Base-by-base conservation (phyloP, 495 filamentous ascomycete genomes). In the Tuber magnatum region DNA sequence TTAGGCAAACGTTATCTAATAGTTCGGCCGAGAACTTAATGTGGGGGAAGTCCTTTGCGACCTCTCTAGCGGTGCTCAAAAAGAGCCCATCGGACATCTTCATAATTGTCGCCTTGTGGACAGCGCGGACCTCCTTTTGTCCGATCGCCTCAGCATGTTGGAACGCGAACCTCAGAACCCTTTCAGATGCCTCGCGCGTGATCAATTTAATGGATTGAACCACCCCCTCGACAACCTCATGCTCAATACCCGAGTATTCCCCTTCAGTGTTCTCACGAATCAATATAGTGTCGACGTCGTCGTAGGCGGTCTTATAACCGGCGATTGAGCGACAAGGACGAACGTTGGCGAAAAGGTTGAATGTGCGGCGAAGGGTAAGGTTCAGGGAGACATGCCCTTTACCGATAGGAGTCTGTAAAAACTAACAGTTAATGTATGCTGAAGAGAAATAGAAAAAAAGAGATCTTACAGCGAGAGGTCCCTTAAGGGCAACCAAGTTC, bases 91-190 rank as follows among this genome's bases (percentile, higher is more conserved):
- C 95, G 85, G 89, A 91, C 96, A 98, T 98, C 91, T 99, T 99
- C 95, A 98, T 98, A 88, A 98, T 99, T 82, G 96, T 99, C 82
- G 94, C 95, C 89, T 98, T 98, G 90, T 98, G 94, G 72, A 98
- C 95, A 56, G 91, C 94, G 78, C 95, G 92, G 76, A 99, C 95
- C 90, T 97, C 97, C 84, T 89, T 92, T 87, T 92, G 92, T 82
- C 93, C 92, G 78, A 97, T 92, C 71, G 92, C 88, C 84, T 94
- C 88, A 80, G 95, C 95, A 82, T 98, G 93, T 85, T 98, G 94
- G 90, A 99, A 99, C 76, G 96, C 95, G 85, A 93, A 99, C 78
- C 93, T 90, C 51, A 97, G 89, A 61, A 99, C 96, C 76, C 95
- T 90, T 89, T 99, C 95, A 80, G 89, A 93, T 71, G 96, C 96